Evolutionary conservation across 208 protist species (phyloP), one percentile per base, ranked within the genome.

Genomic region (Trypanosoma conorhini): DNA sequence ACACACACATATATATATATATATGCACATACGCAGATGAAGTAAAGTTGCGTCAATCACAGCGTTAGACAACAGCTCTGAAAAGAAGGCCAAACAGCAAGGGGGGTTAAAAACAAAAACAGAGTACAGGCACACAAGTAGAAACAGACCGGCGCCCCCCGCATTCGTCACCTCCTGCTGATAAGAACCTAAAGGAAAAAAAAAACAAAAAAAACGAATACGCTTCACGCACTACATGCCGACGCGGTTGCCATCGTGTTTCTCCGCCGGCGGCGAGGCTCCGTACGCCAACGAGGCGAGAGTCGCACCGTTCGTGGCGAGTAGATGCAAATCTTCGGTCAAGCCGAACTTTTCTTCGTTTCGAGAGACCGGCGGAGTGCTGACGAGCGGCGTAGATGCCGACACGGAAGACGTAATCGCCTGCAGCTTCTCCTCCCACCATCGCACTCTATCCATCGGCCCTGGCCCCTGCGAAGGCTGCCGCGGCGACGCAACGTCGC

Each of bases 371-470:
- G 42, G 15, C 42, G 42, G 42, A 10, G 42, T 46, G 9, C 13
- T 19, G 15, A 46, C 1, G 15, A 46, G 42, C 3, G 42, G 42
- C 42, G 15, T 46, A 12, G 42, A 2, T 3, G 42, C 5, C 17
- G 52, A n/a, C n/a, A 44, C 9, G 28, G 50, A 67, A 13, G 67
- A 62, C 48, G 59, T 66, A 42, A 72, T 66, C 13, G 67, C 67
- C 35, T 63, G 40, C n/a, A 72, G 48, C 17, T 57, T 62, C 22
- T 17, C 59, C 33, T 65, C 58, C 67, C 67, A 72, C 59, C 57
- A 72, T 21, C 46, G 67, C 59, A 72, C 44, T 19, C 66, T 72
- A 66, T 72, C 48, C 28, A 63, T 40, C 40, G 57, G 24, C 9
- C 5, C 42, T 19, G 8, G 1, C 19, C 24, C 10, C 42, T 62